Conservation (phyloP, 805 yeast species). For the Komagataella populi region DNA sequence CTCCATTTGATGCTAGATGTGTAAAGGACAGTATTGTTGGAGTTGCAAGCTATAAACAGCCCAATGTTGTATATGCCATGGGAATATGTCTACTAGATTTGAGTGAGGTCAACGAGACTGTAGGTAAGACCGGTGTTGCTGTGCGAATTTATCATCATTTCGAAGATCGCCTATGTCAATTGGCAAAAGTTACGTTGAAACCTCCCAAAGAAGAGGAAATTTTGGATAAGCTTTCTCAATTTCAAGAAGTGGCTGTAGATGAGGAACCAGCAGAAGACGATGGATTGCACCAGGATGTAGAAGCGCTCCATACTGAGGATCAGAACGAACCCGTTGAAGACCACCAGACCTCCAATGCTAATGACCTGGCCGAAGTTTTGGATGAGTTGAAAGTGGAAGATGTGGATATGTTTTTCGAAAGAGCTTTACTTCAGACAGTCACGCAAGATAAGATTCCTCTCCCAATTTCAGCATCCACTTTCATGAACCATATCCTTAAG, state of each 20-base stretch:
- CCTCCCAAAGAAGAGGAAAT: constrained; percentile 26
- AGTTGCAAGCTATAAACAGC: constrained; percentile 45
- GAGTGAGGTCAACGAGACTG: constrained; percentile 25
- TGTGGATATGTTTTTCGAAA: constrained; percentile 58
- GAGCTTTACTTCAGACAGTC: constrained; percentile 61
- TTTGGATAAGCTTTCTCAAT: constrained; percentile 2
- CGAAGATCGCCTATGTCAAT: constrained; percentile 48
- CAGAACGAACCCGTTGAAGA: constrained; percentile 2
- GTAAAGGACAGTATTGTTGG: constrained; percentile 53
- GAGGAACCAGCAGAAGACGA: constrained; percentile 7
- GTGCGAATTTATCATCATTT: constrained; percentile 56
- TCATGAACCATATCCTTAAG: constrained; percentile 54
- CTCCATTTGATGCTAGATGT: constrained; percentile 40
- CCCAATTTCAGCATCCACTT: constrained; percentile 63
- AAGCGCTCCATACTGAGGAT: constrained; percentile 4
- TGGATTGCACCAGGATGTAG: constrained; percentile 5
- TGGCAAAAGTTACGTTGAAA: constrained; percentile 32
- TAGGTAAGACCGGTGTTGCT: constrained; percentile 68
- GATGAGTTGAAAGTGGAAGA: constrained; percentile 41
- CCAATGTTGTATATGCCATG: constrained; percentile 56
- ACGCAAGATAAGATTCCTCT: constrained; percentile 38
- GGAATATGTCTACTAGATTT: constrained; percentile 48
- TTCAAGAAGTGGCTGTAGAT: constrained; percentile 1
- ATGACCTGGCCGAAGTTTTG: constrained; percentile 22
- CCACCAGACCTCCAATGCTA: constrained; percentile 3